Evolutionary conservation across 495 filamentous ascomycete species (phyloP).

Genomic region (Podospora appendiculata): DNA sequence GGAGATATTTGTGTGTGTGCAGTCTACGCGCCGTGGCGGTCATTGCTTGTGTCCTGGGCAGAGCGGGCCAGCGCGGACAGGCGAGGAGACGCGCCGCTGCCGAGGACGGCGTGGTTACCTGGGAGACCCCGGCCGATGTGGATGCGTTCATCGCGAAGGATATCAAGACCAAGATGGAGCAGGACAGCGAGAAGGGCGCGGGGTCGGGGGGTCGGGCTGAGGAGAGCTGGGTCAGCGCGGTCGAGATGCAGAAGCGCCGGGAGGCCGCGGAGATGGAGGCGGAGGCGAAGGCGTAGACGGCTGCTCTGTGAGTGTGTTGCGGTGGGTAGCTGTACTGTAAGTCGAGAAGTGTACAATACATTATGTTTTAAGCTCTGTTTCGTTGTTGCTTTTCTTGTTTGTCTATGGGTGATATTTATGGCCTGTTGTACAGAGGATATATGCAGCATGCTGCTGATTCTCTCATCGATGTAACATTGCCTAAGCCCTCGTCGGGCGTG

Average conservation of each 20-base stretch:
- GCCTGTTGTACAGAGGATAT: too few relatives aligned
- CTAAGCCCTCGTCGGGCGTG: too few relatives aligned
- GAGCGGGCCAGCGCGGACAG: constrained; percentile 76
- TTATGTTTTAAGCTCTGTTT: too few relatives aligned
- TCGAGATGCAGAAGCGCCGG: background rate
- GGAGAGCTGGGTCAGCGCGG: background rate
- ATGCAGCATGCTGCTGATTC: too few relatives aligned
- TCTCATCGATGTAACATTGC: too few relatives aligned
- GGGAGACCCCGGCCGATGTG: constrained; percentile 39
- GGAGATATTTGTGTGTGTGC: constrained; percentile 36
- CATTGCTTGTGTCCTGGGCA: constrained; percentile 77
- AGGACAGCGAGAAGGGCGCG: background rate
- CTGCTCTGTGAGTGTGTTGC: too few relatives aligned
- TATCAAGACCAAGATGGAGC: background rate
- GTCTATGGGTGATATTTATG: too few relatives aligned
- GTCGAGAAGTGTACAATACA: too few relatives aligned
- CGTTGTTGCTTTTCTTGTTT: too few relatives aligned
- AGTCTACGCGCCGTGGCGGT: constrained; percentile 74
- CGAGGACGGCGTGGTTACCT: constrained; percentile 48
- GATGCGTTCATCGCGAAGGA: constrained; percentile 14
- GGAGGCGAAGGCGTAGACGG: background rate
- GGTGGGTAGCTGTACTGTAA: too few relatives aligned
- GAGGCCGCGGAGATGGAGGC: background rate
- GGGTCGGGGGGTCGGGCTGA: background rate
- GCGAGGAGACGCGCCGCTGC: constrained; percentile 54